A percentile compares a stretch with the other conserved stretches of the same genome.
phyloP scores from a whole-genome alignment of 176 grass and related monocot species.

The Poa pratensis region DNA sequence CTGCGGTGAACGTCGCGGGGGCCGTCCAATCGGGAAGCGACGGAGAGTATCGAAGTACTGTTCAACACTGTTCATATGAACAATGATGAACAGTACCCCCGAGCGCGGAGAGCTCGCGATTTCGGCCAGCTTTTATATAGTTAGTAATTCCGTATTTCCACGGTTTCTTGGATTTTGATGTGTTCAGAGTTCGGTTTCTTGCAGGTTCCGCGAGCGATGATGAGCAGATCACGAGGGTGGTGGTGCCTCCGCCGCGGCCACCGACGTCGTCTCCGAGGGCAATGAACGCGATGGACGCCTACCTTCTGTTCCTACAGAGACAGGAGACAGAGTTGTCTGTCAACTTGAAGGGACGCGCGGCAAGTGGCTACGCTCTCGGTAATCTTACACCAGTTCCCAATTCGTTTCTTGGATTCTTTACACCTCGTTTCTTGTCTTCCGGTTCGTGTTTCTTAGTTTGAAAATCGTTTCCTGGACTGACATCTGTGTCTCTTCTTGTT shows the following conservation, averaged over 20 bases:
- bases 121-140: too few relatives aligned
- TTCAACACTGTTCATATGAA: too few relatives aligned
- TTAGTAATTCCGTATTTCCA: too few relatives aligned
- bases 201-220: background rate
- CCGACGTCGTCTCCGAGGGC: background rate
- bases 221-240: background rate
- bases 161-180: background rate
- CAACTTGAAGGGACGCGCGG: slow-evolving; percentile 3
- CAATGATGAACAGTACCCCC: too few relatives aligned
- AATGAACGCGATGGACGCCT: background rate
- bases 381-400: background rate
- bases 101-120: too few relatives aligned
- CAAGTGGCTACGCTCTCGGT: background rate
- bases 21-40: too few relatives aligned
- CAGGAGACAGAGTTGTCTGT: background rate
- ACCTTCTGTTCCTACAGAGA: background rate
- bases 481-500: background rate
- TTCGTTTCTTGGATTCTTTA: background rate
- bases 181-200: slow-evolving; percentile 1
- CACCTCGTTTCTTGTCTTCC: background rate
- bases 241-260: background rate
- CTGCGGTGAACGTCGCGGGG: too few relatives aligned
- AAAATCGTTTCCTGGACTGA: background rate
- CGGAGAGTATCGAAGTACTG: too few relatives aligned
- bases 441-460: background rate